Evolutionary conservation across 495 filamentous ascomycete species (phyloP).

Genomic region (Lophiostoma macrostomum): DNA sequence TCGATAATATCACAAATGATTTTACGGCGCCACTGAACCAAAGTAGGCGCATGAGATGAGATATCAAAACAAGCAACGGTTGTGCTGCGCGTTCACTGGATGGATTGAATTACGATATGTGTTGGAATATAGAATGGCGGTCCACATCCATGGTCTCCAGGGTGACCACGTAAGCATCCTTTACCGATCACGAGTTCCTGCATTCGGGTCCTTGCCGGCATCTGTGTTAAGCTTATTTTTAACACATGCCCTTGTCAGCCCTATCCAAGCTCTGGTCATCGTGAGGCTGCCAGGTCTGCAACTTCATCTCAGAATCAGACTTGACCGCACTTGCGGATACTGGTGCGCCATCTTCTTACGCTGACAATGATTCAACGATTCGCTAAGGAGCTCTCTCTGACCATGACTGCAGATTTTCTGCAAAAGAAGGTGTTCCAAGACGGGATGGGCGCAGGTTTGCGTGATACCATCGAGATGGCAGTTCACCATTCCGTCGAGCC

Average conservation of each 20-base stretch:
- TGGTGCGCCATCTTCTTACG: no score
- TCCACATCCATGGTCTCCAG: no score
- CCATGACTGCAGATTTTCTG: no score
- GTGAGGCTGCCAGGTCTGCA: not conserved
- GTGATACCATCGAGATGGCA: not conserved
- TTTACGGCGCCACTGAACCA: not conserved
- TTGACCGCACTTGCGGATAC: not conserved
- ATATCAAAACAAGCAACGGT: not conserved
- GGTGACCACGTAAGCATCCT: not conserved
- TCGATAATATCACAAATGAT: conserved; percentile 2
- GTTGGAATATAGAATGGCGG: no score
- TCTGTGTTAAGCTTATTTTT: not conserved
- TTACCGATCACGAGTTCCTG: not conserved
- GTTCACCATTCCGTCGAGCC: not conserved
- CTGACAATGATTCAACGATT: no score
- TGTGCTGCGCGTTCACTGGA: no score
- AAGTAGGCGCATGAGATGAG: not conserved
- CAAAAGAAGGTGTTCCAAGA: no score
- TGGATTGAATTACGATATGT: no score
- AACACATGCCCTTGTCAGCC: not conserved
- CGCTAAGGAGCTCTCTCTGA: no score
- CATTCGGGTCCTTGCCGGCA: not conserved
- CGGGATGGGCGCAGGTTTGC: no score
- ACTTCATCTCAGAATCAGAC: no score
- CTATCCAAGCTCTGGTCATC: no score